phyloP scores from a whole-genome alignment of 768 basidiomycete genomes.

The Harrya chromipes region DNA sequence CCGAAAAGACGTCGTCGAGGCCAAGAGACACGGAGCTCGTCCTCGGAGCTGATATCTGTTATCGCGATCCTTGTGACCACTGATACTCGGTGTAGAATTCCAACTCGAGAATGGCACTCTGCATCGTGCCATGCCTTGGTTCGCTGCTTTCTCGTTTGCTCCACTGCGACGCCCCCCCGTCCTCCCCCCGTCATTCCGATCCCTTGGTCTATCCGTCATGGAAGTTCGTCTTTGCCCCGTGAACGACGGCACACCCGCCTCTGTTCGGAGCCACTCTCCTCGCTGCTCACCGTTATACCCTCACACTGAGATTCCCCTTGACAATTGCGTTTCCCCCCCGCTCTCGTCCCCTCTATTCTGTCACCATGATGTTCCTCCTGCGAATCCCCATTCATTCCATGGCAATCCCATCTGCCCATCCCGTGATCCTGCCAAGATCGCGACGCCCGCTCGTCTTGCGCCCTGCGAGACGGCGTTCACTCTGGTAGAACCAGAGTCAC shows the following conservation, averaged over 20 bases:
- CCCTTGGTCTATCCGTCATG: background rate
- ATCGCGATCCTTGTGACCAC: constrained; percentile 10
- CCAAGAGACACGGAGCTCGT: constrained; percentile 14
- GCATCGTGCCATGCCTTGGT: background rate
- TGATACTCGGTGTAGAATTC: constrained; percentile 11
- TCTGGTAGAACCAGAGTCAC: constrained; percentile 12
- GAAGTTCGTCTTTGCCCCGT: constrained; percentile 1
- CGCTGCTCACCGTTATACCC: background rate
- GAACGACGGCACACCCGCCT: background rate
- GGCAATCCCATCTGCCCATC: background rate
- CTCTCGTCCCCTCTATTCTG: background rate
- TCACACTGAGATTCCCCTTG: background rate
- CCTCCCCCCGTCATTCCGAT: too few relatives aligned
- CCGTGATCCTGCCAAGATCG: background rate
- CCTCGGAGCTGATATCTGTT: background rate
- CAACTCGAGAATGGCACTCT: constrained; percentile 16
- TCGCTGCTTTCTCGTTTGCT: background rate
- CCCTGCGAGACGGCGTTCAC: background rate
- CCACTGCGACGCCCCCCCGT: constrained; percentile 1
- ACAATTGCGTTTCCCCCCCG: background rate
- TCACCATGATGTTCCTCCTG: background rate
- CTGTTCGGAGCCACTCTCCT: background rate
- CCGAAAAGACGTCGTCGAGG: constrained; percentile 23
- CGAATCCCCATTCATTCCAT: background rate
- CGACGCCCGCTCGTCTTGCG: background rate